These are phyloP conservation scores for Ophiostoma piceae DNA, from an alignment of 2,329 filamentous ascomycete genomes.

Conservation along the genomic window DNA sequence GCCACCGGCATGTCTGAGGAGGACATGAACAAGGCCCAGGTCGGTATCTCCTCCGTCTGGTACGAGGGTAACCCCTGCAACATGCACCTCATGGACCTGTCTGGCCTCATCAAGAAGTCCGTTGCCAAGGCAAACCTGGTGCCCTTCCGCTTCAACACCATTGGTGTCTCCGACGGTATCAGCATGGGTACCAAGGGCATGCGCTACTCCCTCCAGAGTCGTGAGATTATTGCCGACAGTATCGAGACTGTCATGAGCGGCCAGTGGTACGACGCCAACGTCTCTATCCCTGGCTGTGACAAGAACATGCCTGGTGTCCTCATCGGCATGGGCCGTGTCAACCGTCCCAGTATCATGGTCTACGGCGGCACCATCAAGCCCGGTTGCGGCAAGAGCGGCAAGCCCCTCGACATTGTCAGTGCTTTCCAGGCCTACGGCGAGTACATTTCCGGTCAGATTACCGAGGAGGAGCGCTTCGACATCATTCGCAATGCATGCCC, in stretches of 20 bases:
- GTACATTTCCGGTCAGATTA: conserved; percentile 86
- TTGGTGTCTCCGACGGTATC: conserved; percentile 94
- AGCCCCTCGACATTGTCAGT: conserved; percentile 86
- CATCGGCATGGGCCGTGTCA: conserved; percentile 91
- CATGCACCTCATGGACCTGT: conserved; percentile 94
- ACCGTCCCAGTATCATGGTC: conserved; percentile 93
- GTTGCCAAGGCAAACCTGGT: conserved; percentile 68
- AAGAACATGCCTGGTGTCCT: conserved; percentile 98
- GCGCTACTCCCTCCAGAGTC: conserved; percentile 77
- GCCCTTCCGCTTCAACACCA: conserved; percentile 97
- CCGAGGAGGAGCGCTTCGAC: conserved; percentile 85
- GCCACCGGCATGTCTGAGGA: conserved; percentile 80
- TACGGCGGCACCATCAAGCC: conserved; percentile 94
- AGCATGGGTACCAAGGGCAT: conserved; percentile 98
- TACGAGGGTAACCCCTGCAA: conserved; percentile 98
- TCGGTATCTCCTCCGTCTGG: conserved; percentile 97
- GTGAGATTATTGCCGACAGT: conserved; percentile 95
- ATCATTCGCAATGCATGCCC: conserved; percentile 91
- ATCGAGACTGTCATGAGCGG: conserved; percentile 99
- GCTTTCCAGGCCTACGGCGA: conserved; percentile 98
- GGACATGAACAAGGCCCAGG: conserved; percentile 93
- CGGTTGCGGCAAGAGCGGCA: conserved; percentile 72
- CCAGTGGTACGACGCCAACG: conserved; percentile 97
- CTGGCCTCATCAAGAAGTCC: conserved; percentile 62
- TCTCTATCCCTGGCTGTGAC: conserved; percentile 95